Conservation (phyloP, 768 basidiomycete species). For the Lentinula sp. region DNA sequence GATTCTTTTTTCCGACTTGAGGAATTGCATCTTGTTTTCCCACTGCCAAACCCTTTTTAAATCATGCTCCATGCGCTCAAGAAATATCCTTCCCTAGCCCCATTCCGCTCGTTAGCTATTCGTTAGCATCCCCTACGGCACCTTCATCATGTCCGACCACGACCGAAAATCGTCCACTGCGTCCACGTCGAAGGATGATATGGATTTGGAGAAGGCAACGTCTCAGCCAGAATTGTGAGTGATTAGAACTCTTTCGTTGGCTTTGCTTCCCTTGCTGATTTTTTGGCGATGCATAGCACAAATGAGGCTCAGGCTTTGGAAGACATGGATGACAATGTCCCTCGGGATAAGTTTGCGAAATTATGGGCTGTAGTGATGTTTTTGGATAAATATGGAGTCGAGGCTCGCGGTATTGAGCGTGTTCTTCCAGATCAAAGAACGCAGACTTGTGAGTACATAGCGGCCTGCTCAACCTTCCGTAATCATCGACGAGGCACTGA, state of each 20-base stretch:
- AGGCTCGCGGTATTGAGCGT: slow-evolving; percentile 4
- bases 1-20: neutral
- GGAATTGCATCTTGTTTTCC: neutral
- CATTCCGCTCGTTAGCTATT: neutral
- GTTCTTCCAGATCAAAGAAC: neutral
- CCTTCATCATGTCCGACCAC: neutral
- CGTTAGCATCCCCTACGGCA: neutral
- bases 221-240: neutral
- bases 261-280: neutral
- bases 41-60: neutral
- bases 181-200: neutral
- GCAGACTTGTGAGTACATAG: neutral
- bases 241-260: neutral
- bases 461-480: neutral
- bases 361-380: neutral
- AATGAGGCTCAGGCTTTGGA: slow-evolving; percentile 2
- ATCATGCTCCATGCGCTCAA: neutral
- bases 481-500: neutral
- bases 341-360: neutral
- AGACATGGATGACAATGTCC: neutral
- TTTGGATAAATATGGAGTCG: slow-evolving; percentile 3
- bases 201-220: neutral
- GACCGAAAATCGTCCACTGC: neutral
- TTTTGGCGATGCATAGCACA: neutral
- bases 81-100: neutral